These are phyloP conservation scores for Plasmodium inui DNA, from an alignment of 169 alveolate genomes.

Conservation along the genomic window DNA sequence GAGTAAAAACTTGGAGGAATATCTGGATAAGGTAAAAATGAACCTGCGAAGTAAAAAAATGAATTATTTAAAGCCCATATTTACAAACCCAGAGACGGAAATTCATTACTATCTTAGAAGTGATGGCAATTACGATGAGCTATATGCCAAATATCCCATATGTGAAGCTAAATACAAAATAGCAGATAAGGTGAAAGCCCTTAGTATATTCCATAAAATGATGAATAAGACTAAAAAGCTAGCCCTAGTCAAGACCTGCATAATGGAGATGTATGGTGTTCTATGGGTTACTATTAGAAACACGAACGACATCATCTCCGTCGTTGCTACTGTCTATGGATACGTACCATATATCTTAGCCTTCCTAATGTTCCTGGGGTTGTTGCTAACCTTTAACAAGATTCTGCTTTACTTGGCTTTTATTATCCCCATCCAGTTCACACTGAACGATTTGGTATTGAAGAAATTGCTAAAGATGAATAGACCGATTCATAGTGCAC, in stretches of 20 bases:
- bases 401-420: neutral
- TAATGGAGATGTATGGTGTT: slow-evolving; percentile 26
- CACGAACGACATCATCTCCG: slow-evolving; percentile 11
- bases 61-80: slow-evolving; percentile 13
- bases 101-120: neutral
- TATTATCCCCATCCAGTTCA: slow-evolving; percentile 13
- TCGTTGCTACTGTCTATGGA: slow-evolving; percentile 46
- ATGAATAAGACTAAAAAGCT: slow-evolving; percentile 11
- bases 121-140: slow-evolving; percentile 30
- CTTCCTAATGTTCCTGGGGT: neutral
- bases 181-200: slow-evolving; percentile 33
- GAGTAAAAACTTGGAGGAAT: neutral
- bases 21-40: neutral
- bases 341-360: slow-evolving; percentile 4
- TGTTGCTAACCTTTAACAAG: slow-evolving; percentile 15
- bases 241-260: slow-evolving; percentile 4
- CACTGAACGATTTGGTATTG: slow-evolving; percentile 63
- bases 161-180: slow-evolving; percentile 49
- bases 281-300: slow-evolving; percentile 32
- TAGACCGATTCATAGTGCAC: slow-evolving; percentile 79
- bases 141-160: slow-evolving; percentile 43
- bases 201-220: neutral
- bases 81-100: slow-evolving; percentile 1
- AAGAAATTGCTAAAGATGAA: slow-evolving; percentile 72
- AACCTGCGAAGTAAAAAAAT: slow-evolving; percentile 35